Base-by-base conservation (phyloP, 768 basidiomycete genomes). In the Boletus edulis region DNA sequence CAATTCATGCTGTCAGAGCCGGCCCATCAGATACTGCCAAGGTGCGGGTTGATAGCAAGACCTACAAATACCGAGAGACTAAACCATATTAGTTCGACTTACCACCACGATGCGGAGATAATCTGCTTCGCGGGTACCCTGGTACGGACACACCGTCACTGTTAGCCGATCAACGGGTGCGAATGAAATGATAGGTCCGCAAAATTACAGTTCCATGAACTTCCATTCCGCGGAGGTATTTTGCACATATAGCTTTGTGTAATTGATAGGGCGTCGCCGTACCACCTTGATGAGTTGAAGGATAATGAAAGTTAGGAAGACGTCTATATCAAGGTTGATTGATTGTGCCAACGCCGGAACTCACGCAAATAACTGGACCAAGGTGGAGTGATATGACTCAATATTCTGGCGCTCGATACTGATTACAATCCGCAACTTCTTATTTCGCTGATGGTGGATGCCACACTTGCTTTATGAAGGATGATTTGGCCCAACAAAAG, bases 201-300 rank as follows among this genome's bases (percentile, higher is more conserved):
- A 57, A 46, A 47, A 47, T 53, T 35, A 43, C 57, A 43, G 32
- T 39, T 55, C 15, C 9, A 51, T 62, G 29, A 38, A 38, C 58
- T 68, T 66, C 64, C 64, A 68, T 68, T 62, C 56, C 45, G 44
- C 59, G 52, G 51, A 58, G 17, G 46, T 44, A 46, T 45, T 49
- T 45, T 45, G 18, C 20, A 31, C 17, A 29, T 11, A 54, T 40
- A 14, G 34, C 32, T 54, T 46, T 42, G 32, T 48, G 39, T 22
- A 41, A 46, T 35, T 55, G 47, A 41, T 55, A 46, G 44, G 4
- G 38, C 35, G 34, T 43, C 20, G 39, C 50, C 52, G 47, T 24
- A 41, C 35, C 44, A 38, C 35, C 32, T 29, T 10, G 38, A 49
- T 46, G 13, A 47, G 32, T 45, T 11, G 47, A 22, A 22, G 29